Conservation (phyloP, 208 protist genomes). For the Trypanosoma caninum region DNA sequence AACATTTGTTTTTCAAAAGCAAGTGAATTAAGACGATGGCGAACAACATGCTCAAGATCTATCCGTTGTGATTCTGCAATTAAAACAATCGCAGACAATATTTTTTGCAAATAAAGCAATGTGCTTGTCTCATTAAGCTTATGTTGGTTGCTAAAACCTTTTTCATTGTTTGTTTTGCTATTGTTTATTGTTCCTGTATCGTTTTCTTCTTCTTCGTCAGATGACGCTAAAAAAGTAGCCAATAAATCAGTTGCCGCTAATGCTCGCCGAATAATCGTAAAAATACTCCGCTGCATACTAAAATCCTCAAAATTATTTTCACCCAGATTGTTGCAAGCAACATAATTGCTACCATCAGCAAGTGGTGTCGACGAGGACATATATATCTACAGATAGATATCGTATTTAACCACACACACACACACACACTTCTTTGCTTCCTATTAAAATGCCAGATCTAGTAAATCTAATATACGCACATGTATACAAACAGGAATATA, state of each 20-base stretch:
- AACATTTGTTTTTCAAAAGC: constrained; percentile 9
- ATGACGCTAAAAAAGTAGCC: neutral
- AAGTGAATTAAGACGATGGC: constrained; percentile 13
- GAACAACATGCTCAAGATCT: constrained; percentile 22
- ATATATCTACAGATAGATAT: neutral
- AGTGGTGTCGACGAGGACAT: no score
- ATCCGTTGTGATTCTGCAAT: constrained; percentile 23
- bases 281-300: no score
- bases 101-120: constrained; percentile 15
- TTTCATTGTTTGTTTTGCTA: neutral
- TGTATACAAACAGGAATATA: no score
- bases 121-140: neutral
- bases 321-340: no score
- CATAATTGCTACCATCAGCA: no score
- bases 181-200: neutral
- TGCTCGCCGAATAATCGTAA: neutral
- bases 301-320: no score
- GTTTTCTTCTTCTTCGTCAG: neutral
- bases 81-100: constrained; percentile 13
- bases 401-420: neutral
- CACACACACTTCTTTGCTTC: neutral
- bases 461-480: neutral
- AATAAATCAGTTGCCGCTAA: neutral
- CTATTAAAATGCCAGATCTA: neutral
- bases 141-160: neutral